Evolutionary conservation across 306 rosid genomes (phyloP).

Genomic region (Begonia loranthoides): DNA sequence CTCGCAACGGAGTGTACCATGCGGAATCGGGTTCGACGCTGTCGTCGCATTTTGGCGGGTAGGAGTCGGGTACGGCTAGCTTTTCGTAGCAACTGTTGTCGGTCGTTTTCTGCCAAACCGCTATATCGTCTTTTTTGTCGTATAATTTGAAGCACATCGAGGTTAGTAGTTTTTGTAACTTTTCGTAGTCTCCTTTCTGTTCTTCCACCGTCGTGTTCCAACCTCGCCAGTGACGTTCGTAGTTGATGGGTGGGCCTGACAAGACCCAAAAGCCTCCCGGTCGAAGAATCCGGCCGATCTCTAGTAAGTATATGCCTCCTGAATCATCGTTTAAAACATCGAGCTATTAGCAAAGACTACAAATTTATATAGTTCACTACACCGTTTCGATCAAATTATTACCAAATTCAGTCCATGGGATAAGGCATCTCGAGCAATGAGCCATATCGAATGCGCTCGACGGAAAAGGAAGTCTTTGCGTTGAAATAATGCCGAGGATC

Average conservation of each 20-base stretch:
- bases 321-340: neutral
- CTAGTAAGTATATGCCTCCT: constrained; percentile 91
- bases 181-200: constrained; percentile 70
- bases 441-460: constrained; percentile 96
- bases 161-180: constrained; percentile 59
- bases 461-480: constrained; percentile 92
- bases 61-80: constrained; percentile 38
- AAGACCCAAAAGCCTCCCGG: constrained; percentile 97
- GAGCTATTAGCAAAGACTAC: neutral
- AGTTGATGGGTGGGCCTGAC: constrained; percentile 97
- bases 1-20: constrained; percentile 93
- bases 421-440: constrained; percentile 99
- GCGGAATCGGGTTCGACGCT: constrained; percentile 85
- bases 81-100: constrained; percentile 55
- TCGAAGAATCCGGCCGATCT: constrained; percentile 84
- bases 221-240: constrained; percentile 72
- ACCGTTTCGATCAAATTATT: constrained; percentile 13
- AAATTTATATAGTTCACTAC: neutral
- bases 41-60: constrained; percentile 85
- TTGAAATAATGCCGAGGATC: constrained; percentile 89
- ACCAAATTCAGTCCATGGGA: constrained; percentile 99
- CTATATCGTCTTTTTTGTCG: constrained; percentile 83
- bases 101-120: constrained; percentile 78
- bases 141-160: constrained; percentile 82
- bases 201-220: constrained; percentile 92